phyloP scores from a whole-genome alignment of 805 yeast genomes.

The Yamadazyma olivae region DNA sequence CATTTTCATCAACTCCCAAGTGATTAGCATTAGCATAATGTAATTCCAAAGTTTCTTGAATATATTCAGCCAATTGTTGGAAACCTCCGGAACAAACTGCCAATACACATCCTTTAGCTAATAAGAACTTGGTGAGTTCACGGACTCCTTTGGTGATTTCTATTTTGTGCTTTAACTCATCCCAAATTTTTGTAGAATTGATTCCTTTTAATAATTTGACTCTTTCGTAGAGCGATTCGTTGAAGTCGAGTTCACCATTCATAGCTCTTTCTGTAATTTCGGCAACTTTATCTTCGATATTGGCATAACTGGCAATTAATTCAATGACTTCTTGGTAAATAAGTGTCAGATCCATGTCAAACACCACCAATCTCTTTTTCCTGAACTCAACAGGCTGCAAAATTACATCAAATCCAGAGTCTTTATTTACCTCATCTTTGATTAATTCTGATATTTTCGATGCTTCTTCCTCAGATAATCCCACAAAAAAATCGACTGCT shows the following conservation, averaged over 20 bases:
- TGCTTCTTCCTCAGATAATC: constrained; percentile 5
- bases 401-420: constrained; percentile 27
- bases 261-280: constrained; percentile 90
- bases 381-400: constrained; percentile 25
- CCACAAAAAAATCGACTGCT: constrained; percentile 19
- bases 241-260: constrained; percentile 95
- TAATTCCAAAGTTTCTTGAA: constrained; percentile 62
- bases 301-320: constrained; percentile 90
- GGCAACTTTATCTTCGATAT: constrained; percentile 82
- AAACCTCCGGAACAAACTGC: constrained; percentile 97
- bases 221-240: constrained; percentile 71
- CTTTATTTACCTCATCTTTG: constrained; percentile 8
- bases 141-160: constrained; percentile 81
- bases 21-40: constrained; percentile 90
- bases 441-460: constrained; percentile 2
- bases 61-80: constrained; percentile 77
- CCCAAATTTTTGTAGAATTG: constrained; percentile 69
- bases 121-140: constrained; percentile 64
- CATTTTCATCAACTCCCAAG: constrained; percentile 43
- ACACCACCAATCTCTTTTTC: constrained; percentile 64
- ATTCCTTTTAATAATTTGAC: constrained; percentile 83
- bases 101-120: constrained; percentile 57
- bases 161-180: constrained; percentile 66
- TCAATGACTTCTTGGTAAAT: constrained; percentile 97
- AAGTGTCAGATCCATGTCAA: constrained; percentile 97